A percentile compares a stretch with the other conserved stretches of the same genome.
These are phyloP conservation scores for Moesziomyces parantarcticus DNA, from an alignment of 1,284 basidiomycete genomes.

Conservation along the genomic window DNA sequence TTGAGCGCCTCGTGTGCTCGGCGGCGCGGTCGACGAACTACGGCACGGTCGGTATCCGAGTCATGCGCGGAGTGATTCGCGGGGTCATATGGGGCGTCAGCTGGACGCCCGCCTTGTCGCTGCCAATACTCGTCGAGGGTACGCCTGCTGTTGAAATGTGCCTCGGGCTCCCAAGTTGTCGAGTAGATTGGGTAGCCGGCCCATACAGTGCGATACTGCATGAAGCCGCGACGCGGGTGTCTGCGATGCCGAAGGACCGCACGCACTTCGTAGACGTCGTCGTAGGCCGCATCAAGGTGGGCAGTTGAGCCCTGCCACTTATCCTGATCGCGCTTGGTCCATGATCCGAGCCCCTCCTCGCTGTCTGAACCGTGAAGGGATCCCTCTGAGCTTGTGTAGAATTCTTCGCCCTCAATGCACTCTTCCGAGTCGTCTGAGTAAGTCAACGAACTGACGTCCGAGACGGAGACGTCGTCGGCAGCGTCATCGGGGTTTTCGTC, in stretches of 20 bases:
- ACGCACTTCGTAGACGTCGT: slow-evolving; percentile 23
- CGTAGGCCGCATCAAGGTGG: slow-evolving; percentile 36
- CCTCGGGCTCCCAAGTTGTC: slow-evolving; percentile 36
- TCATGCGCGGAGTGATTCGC: slow-evolving; percentile 12
- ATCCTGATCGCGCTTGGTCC: slow-evolving; percentile 25
- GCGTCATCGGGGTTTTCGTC: neutral
- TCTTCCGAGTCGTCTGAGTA: slow-evolving; percentile 27
- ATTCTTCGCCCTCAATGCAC: slow-evolving; percentile 1
- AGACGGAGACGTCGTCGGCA: slow-evolving; percentile 3
- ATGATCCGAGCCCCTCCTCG: slow-evolving; percentile 29
- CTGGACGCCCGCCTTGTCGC: slow-evolving; percentile 34
- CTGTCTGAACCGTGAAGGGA: slow-evolving; percentile 32
- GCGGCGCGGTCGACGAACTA: slow-evolving; percentile 25
- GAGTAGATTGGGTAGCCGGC: slow-evolving; percentile 41
- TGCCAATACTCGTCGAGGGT: slow-evolving; percentile 41
- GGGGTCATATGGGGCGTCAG: slow-evolving; percentile 7
- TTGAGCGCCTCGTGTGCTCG: slow-evolving; percentile 33
- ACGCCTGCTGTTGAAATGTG: slow-evolving; percentile 16
- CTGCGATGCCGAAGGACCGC: slow-evolving; percentile 36
- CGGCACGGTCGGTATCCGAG: slow-evolving; percentile 40
- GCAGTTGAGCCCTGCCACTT: slow-evolving; percentile 36
- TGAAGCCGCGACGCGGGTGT: slow-evolving; percentile 32
- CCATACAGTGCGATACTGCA: slow-evolving; percentile 42
- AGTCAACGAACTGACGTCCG: slow-evolving; percentile 24
- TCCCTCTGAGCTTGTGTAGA: slow-evolving; percentile 50